Base-by-base conservation (phyloP, 1,284 basidiomycete genomes). In the Amylostereum areolatum region DNA sequence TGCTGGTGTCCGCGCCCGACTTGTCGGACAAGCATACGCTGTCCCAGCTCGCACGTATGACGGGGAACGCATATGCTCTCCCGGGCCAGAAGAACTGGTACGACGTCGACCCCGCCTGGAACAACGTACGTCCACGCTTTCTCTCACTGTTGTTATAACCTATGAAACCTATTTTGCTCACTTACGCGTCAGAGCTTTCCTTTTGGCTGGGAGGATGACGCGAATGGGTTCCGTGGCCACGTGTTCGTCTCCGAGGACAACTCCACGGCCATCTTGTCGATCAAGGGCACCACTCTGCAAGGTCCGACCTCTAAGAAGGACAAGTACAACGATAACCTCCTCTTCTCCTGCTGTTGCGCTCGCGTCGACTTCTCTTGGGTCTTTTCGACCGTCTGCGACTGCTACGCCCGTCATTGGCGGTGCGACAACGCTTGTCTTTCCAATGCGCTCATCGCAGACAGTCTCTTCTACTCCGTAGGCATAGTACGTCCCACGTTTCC, bases 271-370 rank as follows among this genome's bases (percentile, higher is more conserved):
- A 78, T 99, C 10, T 76, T 99, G 9, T 84, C 93, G 28, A 91
- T 99, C 69, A 99, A 99, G 66, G 97, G 96, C 31, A 99, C 97
- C 0, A 93, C 89, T 6, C 54, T 70, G 9, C 83, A 52, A 24
- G 93, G 93, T 2, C 89, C 92, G 25, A 91, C 92, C 2, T 89
- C 88, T 53, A 89, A 85, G 66, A 87, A 90, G 62, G 96, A 99
- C 71, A 97, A 96, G 72, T 85, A 87, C 61, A 99, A 99, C 62
- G 97, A 99, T 68, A 99, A 99, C 61, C 70, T 97, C 56, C 71
- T 98, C 25, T 98, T 97, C 69, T 97, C 94, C 0, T 99, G 97
- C 71, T 99, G 97, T 66, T 99, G 97, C 61, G 96, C 95, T 3
- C 77, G 86, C 30, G 92, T 98, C 32, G 91, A 92, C 62, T 81